Conservation (phyloP, 345 rosid species). For the Eucalyptus cloeziana region DNA sequence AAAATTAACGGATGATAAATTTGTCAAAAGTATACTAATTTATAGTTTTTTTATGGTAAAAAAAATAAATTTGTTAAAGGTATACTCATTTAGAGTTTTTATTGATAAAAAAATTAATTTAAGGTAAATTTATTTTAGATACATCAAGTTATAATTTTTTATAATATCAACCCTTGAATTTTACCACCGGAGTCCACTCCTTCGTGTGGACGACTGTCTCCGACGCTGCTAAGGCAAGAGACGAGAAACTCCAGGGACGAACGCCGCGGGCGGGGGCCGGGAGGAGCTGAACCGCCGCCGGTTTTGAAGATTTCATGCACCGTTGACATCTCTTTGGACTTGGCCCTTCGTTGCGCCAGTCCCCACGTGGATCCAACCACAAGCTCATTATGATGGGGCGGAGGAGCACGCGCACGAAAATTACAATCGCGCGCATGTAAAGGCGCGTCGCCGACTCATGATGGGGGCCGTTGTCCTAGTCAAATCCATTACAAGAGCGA, state of each 20-base stretch:
- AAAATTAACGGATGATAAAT: no score
- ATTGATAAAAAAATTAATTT: no score
- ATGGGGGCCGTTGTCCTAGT: neutral
- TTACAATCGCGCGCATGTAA: neutral
- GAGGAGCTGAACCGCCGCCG: neutral
- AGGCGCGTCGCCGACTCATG: neutral
- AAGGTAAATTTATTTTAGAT: no score
- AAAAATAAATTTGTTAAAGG: no score
- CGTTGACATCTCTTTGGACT: neutral
- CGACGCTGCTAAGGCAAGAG: neutral
- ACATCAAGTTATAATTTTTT: no score
- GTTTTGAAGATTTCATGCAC: neutral
- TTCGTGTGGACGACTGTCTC: neutral
- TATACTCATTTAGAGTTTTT: fast-evolving
- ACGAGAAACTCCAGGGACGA: neutral
- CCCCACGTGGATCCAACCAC: no score
- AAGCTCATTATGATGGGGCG: neutral
- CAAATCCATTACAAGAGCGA: neutral
- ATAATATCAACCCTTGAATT: no score
- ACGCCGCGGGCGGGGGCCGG: neutral
- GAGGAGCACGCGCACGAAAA: neutral
- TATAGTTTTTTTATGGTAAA: no score
- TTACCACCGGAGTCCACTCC: neutral
- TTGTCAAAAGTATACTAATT: fast-evolving
- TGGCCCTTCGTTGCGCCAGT: neutral